Base-by-base conservation (phyloP, 2,329 filamentous ascomycete species). In the Knufia petricola region DNA sequence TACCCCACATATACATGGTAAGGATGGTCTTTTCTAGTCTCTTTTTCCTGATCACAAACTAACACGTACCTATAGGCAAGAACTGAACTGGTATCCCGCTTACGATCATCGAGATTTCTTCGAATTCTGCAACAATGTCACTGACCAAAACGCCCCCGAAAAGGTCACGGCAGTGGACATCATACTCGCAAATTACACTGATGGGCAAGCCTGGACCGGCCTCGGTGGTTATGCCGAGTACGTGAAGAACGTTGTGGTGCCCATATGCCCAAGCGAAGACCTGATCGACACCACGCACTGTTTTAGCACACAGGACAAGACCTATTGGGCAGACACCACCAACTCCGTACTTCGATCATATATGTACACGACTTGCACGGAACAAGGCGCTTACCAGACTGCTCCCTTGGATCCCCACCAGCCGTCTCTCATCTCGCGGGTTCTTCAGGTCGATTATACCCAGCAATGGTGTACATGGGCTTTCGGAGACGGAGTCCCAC, bases 381-480 rank as follows among this genome's bases (percentile, higher is more conserved):
- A 77, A 54, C 64, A 67, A 36, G 74, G 74, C 6, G 65, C 66
- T 0, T 77, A 75, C 51, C 73, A 76, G 59, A 66, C 67, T 9
- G 72, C 73, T 0, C 58, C 64, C 17, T 40, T 49, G 23, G 55
- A 54, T 4, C 51, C 38, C 10, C 56, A 64, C 4, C 68, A 68
- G 0, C 72, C 72, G 0, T 66, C 66, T 1, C 62, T 77, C 2
- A 62, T 77, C 15, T 74, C 71, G 1, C 66, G 71, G 4, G 69
- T 71, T 0, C 54, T 77, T 3, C 64, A 73, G 41, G 64, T 65
- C 7, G 62, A 67, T 34, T 77, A 77, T 59, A 76, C 73, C 31
- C 74, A 75, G 53, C 69, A 76, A 59, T 77, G 74, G 73, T 77
- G 74, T 54, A 67, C 56, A n/a, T 74, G 73, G 72, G 71, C 74